A percentile compares a stretch with the other conserved stretches of the same genome.
phyloP scores from a whole-genome alignment of 257 asterid species.

The Solanum acaule region DNA sequence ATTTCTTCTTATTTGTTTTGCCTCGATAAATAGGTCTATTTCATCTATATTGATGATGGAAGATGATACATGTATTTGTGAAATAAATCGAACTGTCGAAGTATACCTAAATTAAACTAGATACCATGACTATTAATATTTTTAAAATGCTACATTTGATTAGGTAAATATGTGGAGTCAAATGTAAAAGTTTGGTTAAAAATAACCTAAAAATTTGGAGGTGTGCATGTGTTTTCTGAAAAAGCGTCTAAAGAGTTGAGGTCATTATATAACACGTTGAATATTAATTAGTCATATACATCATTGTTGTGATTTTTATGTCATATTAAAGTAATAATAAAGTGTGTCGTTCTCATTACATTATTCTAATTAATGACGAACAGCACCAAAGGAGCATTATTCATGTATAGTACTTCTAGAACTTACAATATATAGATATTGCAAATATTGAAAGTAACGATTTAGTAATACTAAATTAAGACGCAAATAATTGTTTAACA shows the following conservation, averaged over 20 bases:
- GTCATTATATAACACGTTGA: background rate
- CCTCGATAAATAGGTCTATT: too few species aligned
- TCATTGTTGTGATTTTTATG: background rate
- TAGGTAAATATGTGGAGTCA: background rate
- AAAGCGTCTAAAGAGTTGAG: background rate
- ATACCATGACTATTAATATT: too few species aligned
- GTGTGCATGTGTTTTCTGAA: background rate
- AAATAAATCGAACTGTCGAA: too few species aligned
- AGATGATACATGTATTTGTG: background rate
- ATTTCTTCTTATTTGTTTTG: too few species aligned
- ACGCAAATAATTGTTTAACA: background rate
- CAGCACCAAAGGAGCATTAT: background rate
- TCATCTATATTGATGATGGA: background rate
- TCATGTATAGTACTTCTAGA: background rate
- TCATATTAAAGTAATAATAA: background rate
- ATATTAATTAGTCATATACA: background rate
- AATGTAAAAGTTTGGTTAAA: background rate
- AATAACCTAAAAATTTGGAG: background rate
- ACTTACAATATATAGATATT: background rate
- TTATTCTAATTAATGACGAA: background rate
- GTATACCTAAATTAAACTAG: too few species aligned
- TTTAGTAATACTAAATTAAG: background rate
- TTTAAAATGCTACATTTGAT: background rate
- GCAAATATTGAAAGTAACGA: background rate
- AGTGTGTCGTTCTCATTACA: background rate